Percentiles rank a stretch among this genome's conserved stretches.
These are phyloP conservation scores for Pseudogymnoascus destructans DNA, from an alignment of 2,329 filamentous ascomycete species.

Conservation along the genomic window DNA sequence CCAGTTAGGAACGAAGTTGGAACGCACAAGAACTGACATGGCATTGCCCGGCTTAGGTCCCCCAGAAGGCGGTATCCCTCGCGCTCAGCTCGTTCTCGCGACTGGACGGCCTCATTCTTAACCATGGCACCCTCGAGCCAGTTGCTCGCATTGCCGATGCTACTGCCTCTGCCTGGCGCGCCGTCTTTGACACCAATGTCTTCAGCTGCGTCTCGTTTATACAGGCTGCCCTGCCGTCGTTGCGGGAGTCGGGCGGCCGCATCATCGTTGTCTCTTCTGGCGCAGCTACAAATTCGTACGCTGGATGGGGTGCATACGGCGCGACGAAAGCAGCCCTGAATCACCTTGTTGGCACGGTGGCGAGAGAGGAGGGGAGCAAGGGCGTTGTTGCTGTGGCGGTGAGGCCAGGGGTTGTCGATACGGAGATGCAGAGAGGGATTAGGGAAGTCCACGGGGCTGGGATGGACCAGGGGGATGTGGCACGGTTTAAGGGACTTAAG, in stretches of 20 bases:
- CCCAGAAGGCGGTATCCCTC: slow-evolving; percentile 47
- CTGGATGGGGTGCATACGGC: slow-evolving; percentile 69
- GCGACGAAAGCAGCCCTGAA: slow-evolving; percentile 75
- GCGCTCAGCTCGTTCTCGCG: slow-evolving; percentile 55
- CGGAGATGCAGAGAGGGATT: slow-evolving; percentile 78
- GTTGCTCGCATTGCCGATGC: slow-evolving; percentile 57
- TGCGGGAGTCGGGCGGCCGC: slow-evolving; percentile 55
- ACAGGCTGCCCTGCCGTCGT: slow-evolving; percentile 54
- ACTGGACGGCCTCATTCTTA: slow-evolving; percentile 73
- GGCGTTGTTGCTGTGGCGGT: slow-evolving; percentile 60
- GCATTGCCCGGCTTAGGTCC: slow-evolving; percentile 28
- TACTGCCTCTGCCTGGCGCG: slow-evolving; percentile 61
- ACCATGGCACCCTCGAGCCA: slow-evolving; percentile 73
- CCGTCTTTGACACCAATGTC: slow-evolving; percentile 70
- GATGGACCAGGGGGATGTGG: slow-evolving; percentile 44
- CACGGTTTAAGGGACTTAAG: slow-evolving; percentile 57
- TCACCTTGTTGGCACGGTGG: slow-evolving; percentile 60
- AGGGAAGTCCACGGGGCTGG: slow-evolving; percentile 53
- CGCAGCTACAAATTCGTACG: slow-evolving; percentile 52
- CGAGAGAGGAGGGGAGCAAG: slow-evolving; percentile 52
- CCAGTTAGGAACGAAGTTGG: background rate
- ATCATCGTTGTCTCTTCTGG: slow-evolving; percentile 74
- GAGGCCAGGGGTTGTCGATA: slow-evolving; percentile 72
- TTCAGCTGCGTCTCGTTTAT: slow-evolving; percentile 68
- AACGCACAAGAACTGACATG: background rate